Conservation (phyloP, 139 green algal species). For the Chlamydomonas asymmetrica region DNA sequence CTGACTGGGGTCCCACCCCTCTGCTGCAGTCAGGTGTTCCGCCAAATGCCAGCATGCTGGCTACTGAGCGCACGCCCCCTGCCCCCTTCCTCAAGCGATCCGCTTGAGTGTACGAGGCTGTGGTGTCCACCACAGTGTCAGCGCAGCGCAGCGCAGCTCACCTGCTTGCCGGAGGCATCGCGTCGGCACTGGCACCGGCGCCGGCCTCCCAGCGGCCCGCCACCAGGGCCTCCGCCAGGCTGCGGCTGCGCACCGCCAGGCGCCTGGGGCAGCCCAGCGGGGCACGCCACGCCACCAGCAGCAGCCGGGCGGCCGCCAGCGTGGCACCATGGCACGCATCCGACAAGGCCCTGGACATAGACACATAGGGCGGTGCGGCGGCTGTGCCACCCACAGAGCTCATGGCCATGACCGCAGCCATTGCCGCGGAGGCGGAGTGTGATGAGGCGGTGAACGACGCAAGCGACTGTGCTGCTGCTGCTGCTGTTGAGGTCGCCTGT, state of each 20-base stretch:
- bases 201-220: background rate
- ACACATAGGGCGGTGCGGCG: background rate
- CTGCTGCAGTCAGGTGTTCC: no score
- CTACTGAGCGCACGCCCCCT: no score
- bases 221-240: slow-evolving; percentile 60
- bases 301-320: slow-evolving; percentile 57
- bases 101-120: no score
- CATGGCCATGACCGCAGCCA: no score
- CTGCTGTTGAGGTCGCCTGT: slow-evolving; percentile 2
- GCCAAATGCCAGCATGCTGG: no score
- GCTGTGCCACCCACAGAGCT: no score
- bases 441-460: no score
- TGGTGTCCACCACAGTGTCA: no score
- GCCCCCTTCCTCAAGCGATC: no score
- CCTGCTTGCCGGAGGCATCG: slow-evolving; percentile 38
- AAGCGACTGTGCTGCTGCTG: background rate
- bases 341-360: slow-evolving; percentile 46
- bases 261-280: slow-evolving; percentile 67
- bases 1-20: no score
- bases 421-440: no score
- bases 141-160: no score
- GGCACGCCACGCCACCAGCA: slow-evolving; percentile 55
- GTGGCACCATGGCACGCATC: slow-evolving; percentile 69
- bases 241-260: slow-evolving; percentile 45
- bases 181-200: slow-evolving; percentile 65